Base-by-base conservation (phyloP, 1,139 yeast species). In the Kodamaea suecica region DNA sequence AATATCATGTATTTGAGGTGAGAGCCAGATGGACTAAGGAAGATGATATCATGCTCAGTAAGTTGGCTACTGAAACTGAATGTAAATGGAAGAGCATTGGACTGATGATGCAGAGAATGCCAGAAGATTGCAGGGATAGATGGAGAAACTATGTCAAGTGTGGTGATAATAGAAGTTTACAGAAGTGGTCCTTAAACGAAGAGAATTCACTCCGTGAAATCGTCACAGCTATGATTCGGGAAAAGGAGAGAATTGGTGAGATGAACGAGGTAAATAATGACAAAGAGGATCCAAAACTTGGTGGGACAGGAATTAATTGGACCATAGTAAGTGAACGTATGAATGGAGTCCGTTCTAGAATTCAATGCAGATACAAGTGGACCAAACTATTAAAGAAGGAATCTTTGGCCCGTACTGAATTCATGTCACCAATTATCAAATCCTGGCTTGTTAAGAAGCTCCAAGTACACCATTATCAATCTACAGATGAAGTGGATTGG, bases 321-420 rank as follows among this genome's bases (percentile, higher is more conserved):
- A 88, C 97, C 0, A 66, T 80, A 9, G 94, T 90, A 2, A 81
- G 94, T 50, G 97, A 90, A 52, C 66, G 76, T 33, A 87, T 90
- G 95, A 81, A 85, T 27, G 97, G 97, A 3, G 67, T 78, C 2
- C 73, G 97, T 41, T 84, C 95, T 1, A 73, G 97, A 45, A 88
- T 90, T 44, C 97, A 90, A 59, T 90, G 97, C 57, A 77, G 97
- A 36, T 90, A 90, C 61, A 90, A 90, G 57, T 90, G 97, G 96
- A 83, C 84, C 50, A 88, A 87, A 57, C 54, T 88, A 7, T 59
- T 78, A 35, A 81, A 78, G 50, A 68, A 85, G 44, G 82, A 72
- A 52, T 79, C 80, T 5, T 55, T 66, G 26, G 63, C 60, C 15
- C 65, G 80, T 35, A 67, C 78, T 4, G 61, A 73, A 15, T 62